Base-by-base conservation (phyloP, 1,139 yeast species). In the Saccharomycopsis hybrid region DNA sequence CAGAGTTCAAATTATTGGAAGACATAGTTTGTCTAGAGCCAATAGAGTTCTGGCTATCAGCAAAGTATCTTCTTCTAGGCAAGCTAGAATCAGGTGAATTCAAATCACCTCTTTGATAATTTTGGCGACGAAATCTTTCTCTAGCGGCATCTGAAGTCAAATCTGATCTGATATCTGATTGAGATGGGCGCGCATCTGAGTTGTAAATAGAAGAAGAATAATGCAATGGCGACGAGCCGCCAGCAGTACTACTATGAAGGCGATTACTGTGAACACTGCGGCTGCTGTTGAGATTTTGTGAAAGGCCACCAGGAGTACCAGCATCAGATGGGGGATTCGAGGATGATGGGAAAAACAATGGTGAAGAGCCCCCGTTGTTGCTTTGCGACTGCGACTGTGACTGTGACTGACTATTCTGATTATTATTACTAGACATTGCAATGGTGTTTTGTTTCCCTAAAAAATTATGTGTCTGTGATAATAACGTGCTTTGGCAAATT, bases 331-430 rank as follows among this genome's bases (percentile, higher is more conserved):
- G 55, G n/a, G 60, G 57, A 33, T 57, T 54, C 7, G 69, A 72
- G 7, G 80, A 73, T 31, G 79, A 75, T 27, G 78, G 77, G 61
- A 81, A 75, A 60, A 82, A 80, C 54, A 82, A 71, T 33, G 88
- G 88, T 28, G 88, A 82, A 9, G 86, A 5, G 83, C 82, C 37
- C 73, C 79, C n/a, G 66, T 72, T 37, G 35, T 47, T 24, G n/a
- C n/a, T n/a, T 45, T 65, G 67, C 8, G 63, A 36, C 32, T 51
- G 54, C 5, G 54, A 49, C 41, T 47, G 45, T 32, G 51, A 39
- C 33, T 41, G 39, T 30, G 44, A 41, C 32, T 36, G 39, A n/a
- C 39, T 43, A 25, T 33, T 45, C 9, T 36, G n/a, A n/a, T n/a
- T n/a, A 7, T 44, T 28, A 30, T 44, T 44, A 28, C 41, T 35